Evolutionary conservation across 768 basidiomycete genomes (phyloP).

Genomic region (Mycena latifolia): DNA sequence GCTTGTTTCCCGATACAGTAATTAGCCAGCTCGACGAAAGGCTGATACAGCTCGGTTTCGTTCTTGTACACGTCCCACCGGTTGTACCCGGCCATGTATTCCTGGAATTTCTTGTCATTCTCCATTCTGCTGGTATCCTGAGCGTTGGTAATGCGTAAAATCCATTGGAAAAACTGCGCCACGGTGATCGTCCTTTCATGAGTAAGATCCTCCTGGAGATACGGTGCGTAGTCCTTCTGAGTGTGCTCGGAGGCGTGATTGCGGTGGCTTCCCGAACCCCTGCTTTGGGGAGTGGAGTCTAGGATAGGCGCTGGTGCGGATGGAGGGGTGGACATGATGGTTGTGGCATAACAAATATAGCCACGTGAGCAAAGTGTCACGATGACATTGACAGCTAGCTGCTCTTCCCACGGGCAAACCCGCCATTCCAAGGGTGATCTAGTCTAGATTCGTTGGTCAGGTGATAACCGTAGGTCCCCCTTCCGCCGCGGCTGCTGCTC

Average conservation of each 20-base stretch:
- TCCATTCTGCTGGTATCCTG: slow-evolving; percentile 8
- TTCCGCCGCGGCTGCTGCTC: too few relatives aligned
- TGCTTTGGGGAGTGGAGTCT: slow-evolving; percentile 20
- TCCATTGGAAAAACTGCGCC: slow-evolving; percentile 12
- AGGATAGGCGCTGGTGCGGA: slow-evolving; percentile 20
- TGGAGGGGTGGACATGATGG: slow-evolving; percentile 24
- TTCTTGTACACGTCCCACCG: too few relatives aligned
- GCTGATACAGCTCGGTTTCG: slow-evolving; percentile 10
- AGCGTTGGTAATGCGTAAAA: slow-evolving; percentile 7
- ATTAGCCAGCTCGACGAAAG: slow-evolving; percentile 17
- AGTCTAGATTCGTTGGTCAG: too few relatives aligned
- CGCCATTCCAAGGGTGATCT: too few relatives aligned
- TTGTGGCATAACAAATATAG: too few relatives aligned
- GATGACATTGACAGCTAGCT: too few relatives aligned
- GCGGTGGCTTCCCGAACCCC: slow-evolving; percentile 15
- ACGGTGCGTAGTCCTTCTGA: slow-evolving; percentile 24
- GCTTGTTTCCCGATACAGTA: slow-evolving; percentile 1
- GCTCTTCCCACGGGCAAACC: too few relatives aligned
- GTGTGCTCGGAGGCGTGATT: slow-evolving; percentile 22
- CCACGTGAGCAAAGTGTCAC: too few relatives aligned
- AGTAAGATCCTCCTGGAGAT: slow-evolving; percentile 18
- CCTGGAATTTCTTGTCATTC: neutral
- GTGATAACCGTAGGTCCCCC: too few relatives aligned
- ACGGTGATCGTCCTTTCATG: slow-evolving; percentile 17
- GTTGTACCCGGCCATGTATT: neutral